Percentiles rank a stretch among this genome's conserved stretches.
Evolutionary conservation across 116 monocot genomes (phyloP).

Genomic region (Phalaenopsis hybrid): DNA sequence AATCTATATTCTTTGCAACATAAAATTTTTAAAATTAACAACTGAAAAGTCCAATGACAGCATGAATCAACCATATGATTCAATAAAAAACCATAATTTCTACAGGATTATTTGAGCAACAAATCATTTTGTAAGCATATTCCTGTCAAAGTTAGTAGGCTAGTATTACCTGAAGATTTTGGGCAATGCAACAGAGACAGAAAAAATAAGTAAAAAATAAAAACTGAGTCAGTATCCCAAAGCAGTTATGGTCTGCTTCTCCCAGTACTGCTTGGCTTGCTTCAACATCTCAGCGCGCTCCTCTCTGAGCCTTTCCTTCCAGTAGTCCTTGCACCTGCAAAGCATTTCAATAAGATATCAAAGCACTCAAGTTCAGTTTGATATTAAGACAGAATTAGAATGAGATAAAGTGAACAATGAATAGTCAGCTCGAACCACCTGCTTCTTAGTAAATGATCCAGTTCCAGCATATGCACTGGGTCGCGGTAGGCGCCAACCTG

Average conservation of each 20-base stretch:
- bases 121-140: no score
- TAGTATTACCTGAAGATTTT: no score
- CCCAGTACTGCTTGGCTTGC: conserved; percentile 59
- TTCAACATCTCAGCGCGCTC: conserved; percentile 60
- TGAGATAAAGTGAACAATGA: neutral
- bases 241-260: conserved; percentile 36
- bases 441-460: conserved; percentile 50
- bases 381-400: neutral
- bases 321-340: no score
- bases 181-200: no score
- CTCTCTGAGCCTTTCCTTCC: conserved; percentile 20
- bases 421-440: conserved; percentile 20
- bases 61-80: no score
- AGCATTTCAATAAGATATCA: neutral
- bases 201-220: no score
- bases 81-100: no score
- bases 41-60: no score
- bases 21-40: no score
- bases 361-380: neutral
- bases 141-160: no score
- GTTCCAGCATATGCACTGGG: conserved; percentile 53
- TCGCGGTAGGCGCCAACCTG: conserved; percentile 47
- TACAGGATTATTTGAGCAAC: no score
- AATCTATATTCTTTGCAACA: no score
- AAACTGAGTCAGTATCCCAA: conserved; percentile 25